Evolutionary conservation across 768 basidiomycete genomes (phyloP), one percentile per base, ranked within the genome.

Genomic region (Tulasnella sp.): DNA sequence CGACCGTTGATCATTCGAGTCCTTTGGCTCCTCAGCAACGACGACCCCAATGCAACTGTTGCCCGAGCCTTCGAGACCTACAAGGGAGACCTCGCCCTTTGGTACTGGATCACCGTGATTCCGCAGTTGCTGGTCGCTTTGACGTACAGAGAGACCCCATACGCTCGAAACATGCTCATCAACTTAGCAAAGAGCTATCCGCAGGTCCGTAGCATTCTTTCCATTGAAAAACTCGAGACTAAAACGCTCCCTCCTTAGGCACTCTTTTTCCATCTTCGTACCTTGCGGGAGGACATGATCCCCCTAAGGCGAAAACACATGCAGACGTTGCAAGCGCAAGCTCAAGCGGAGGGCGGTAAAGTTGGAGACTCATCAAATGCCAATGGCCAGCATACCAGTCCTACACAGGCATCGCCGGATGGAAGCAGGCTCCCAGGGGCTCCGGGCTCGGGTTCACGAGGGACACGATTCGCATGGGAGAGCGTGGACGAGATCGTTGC

Each of bases 31-130:
- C 85, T 99, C 42, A 94, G 93, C 77, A 84, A 98, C 19, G 97
- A 99, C 78, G 96, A 99, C 74, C 82, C 80, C 17, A 64, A 78
- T 70, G 75, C 77, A 76, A 69, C 76, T 36, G 40, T 67, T 7
- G 89, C 90, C 29, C 85, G 89, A 59, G 89, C 91, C 0, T 97
- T 97, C 76, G 95, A 98, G 78, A 90, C 89, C 29, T 97, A 97
- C 81, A 96, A 95, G 79, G 96, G 96, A 73, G 96, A 98, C 77
- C 88, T 92, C 3, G 94, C 94, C 14, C 91, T 91, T 75, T 99
- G 97, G 97, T 98, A 94, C 80, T 99, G 97, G 97, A 95, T 99
- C 76, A 92, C 96, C 0, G 83, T 98, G 72, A 94, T 97, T 62
- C 97, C 97, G 3, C 96, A 99, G 77, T 85, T 99, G 9, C 89